Percentiles rank a stretch among this genome's conserved stretches.
Evolutionary conservation across 352 stramenopile species (phyloP).

Genomic region (Lagenidium giganteum): DNA sequence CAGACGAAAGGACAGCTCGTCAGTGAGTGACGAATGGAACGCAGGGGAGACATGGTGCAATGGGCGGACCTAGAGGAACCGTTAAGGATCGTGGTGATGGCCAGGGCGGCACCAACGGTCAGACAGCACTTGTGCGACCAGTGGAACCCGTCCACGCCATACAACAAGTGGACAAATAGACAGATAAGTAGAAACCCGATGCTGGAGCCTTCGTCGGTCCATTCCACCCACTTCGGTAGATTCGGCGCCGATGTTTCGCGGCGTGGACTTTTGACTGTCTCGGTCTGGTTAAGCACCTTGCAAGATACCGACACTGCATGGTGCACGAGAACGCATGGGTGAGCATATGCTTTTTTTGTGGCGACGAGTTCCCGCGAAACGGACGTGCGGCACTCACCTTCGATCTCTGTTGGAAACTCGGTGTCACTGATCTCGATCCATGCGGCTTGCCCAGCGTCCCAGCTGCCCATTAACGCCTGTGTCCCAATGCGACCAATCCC

Average conservation of each 20-base stretch:
- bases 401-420: slow-evolving; percentile 61
- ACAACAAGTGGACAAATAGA: slow-evolving; percentile 77
- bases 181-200: slow-evolving; percentile 81
- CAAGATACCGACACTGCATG: slow-evolving; percentile 61
- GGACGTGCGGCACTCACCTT: slow-evolving; percentile 35
- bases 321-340: no score
- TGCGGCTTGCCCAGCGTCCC: slow-evolving; percentile 65
- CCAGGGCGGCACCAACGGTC: slow-evolving; percentile 68
- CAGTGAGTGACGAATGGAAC: no score
- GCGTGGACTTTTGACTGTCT: slow-evolving; percentile 20
- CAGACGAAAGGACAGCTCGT: no score
- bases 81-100: slow-evolving; percentile 80
- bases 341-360: no score
- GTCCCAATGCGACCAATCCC: slow-evolving; percentile 71
- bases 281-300: slow-evolving; percentile 50
- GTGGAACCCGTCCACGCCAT: slow-evolving; percentile 80
- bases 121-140: slow-evolving; percentile 85
- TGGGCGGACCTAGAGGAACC: slow-evolving; percentile 30
- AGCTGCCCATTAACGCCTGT: slow-evolving; percentile 80
- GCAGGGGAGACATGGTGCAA: not conserved
- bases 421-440: slow-evolving; percentile 77
- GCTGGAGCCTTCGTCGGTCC: slow-evolving; percentile 71
- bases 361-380: no score
- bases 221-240: slow-evolving; percentile 68
- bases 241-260: slow-evolving; percentile 20